Percentiles rank a stretch among this genome's conserved stretches.
Conservation (phyloP, 495 filamentous ascomycete species). For the Lophiotrema nucula region DNA sequence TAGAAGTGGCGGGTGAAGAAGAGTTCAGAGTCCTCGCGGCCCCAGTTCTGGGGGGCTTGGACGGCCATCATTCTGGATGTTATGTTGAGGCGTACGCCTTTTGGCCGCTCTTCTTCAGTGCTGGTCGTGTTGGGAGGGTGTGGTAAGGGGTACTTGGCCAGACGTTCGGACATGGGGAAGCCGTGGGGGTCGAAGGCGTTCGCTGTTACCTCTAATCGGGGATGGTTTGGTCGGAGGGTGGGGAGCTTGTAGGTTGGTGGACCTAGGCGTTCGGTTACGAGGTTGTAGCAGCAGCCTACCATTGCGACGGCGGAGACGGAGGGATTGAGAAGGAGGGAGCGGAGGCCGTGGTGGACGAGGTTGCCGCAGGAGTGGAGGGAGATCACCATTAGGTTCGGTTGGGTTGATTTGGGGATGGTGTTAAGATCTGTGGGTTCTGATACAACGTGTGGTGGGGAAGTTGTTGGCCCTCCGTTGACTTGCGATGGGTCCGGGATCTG, state of each 20-base stretch:
- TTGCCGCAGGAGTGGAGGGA: slow-evolving; percentile 98
- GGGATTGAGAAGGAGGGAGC: slow-evolving; percentile 78
- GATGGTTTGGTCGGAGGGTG: slow-evolving; percentile 59
- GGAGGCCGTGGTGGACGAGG: slow-evolving; percentile 89
- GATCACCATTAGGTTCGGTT: slow-evolving; percentile 67
- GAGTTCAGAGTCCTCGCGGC: slow-evolving; percentile 67
- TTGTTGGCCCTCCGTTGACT: slow-evolving; percentile 1
- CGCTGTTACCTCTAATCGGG: slow-evolving; percentile 57
- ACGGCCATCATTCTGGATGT: slow-evolving; percentile 96
- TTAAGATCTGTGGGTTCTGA: slow-evolving; percentile 29
- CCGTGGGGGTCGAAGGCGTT: slow-evolving; percentile 76
- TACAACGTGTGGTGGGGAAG: slow-evolving; percentile 5
- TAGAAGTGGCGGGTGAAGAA: slow-evolving; percentile 97
- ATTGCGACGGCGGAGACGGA: slow-evolving; percentile 84
- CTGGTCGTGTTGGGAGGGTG: slow-evolving; percentile 35
- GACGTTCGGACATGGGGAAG: slow-evolving; percentile 81
- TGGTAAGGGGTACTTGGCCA: slow-evolving; percentile 54
- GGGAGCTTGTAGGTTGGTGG: slow-evolving; percentile 81
- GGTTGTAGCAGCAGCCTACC: slow-evolving; percentile 97
- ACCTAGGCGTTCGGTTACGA: slow-evolving; percentile 83
- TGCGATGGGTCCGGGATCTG: slow-evolving; percentile 30
- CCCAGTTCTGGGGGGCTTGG: slow-evolving; percentile 94
- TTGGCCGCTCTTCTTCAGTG: slow-evolving; percentile 1
- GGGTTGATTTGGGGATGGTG: slow-evolving; percentile 31
- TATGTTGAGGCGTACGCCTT: slow-evolving; percentile 83